Conservation (phyloP, 371 early-diverging fungal genomes). For the Aphelidium insulamus region DNA sequence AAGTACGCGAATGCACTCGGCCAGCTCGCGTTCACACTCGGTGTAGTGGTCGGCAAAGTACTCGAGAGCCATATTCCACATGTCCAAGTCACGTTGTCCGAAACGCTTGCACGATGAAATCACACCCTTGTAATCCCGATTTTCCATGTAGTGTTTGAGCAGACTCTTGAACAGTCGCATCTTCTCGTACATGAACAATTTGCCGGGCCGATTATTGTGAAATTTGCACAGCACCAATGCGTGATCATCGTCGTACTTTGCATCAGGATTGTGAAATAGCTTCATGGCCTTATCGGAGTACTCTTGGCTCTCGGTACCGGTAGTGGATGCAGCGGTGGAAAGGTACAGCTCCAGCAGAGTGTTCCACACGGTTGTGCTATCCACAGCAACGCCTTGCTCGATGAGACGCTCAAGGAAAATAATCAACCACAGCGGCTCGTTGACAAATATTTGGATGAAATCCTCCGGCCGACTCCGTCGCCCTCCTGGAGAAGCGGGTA, state of each 20-base stretch:
- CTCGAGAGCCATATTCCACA: neutral
- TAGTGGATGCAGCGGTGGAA: slow-evolving; percentile 15
- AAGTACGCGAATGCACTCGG: slow-evolving; percentile 36
- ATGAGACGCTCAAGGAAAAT: neutral
- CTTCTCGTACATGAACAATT: slow-evolving; percentile 61
- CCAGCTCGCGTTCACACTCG: neutral
- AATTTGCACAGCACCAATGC: slow-evolving; percentile 69
- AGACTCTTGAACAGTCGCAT: slow-evolving; percentile 58
- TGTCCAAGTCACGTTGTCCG: neutral
- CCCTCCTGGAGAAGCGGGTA: no score
- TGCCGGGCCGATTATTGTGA: slow-evolving; percentile 55
- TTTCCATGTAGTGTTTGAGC: slow-evolving; percentile 51
- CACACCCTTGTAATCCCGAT: slow-evolving; percentile 44
- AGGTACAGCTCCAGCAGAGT: slow-evolving; percentile 78
- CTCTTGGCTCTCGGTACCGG: no score
- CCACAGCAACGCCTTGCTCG: slow-evolving; percentile 3
- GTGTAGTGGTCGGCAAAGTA: neutral
- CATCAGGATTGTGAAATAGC: slow-evolving; percentile 25
- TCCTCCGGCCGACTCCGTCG: no score
- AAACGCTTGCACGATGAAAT: slow-evolving; percentile 13
- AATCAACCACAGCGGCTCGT: neutral
- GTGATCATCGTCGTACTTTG: slow-evolving; percentile 60
- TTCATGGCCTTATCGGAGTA: slow-evolving; percentile 20
- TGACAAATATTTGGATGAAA: no score
- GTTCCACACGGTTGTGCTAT: slow-evolving; percentile 48